phyloP scores from a whole-genome alignment of 257 asterid species.

The Lantana camara region DNA sequence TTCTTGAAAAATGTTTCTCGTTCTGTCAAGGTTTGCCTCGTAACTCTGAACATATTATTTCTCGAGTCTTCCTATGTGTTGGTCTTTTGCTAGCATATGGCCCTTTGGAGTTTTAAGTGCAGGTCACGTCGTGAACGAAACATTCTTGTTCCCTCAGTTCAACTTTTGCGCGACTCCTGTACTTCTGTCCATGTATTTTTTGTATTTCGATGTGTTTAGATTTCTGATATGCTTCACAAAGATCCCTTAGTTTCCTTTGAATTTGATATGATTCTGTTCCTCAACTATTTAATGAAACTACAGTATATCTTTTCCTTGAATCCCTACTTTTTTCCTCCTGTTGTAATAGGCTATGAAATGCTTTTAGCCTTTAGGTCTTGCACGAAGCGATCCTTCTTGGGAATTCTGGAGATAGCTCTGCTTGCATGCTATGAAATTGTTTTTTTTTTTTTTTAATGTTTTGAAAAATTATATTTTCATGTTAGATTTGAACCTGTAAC shows the following conservation, averaged over 20 bases:
- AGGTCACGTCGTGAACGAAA: slow-evolving; percentile 71
- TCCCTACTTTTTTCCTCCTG: slow-evolving; percentile 30
- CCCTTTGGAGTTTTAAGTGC: slow-evolving; percentile 80
- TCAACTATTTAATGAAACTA: slow-evolving; percentile 11
- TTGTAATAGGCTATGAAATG: too few relatives aligned
- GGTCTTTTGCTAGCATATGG: slow-evolving; percentile 34
- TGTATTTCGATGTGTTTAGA: neutral
- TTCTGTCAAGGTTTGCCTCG: slow-evolving; percentile 78
- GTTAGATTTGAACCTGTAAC: too few relatives aligned
- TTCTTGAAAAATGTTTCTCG: slow-evolving; percentile 84
- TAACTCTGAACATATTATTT: slow-evolving; percentile 19
- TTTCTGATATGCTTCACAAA: neutral
- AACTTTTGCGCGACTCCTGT: slow-evolving; percentile 66
- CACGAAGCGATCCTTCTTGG: too few relatives aligned
- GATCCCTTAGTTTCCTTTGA: slow-evolving; percentile 11
- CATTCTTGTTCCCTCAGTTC: slow-evolving; percentile 63
- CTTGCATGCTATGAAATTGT: too few relatives aligned
- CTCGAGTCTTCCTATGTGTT: slow-evolving; percentile 7
- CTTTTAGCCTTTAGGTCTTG: too few relatives aligned
- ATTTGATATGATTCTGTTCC: too few relatives aligned
- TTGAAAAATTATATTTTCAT: too few relatives aligned
- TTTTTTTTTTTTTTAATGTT: too few relatives aligned
- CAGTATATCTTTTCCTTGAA: slow-evolving; percentile 4
- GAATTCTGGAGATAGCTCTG: too few relatives aligned
- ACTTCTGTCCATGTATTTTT: slow-evolving; percentile 68